These are phyloP conservation scores for Mycena haematopus DNA, from an alignment of 768 basidiomycete species.

Conservation along the genomic window DNA sequence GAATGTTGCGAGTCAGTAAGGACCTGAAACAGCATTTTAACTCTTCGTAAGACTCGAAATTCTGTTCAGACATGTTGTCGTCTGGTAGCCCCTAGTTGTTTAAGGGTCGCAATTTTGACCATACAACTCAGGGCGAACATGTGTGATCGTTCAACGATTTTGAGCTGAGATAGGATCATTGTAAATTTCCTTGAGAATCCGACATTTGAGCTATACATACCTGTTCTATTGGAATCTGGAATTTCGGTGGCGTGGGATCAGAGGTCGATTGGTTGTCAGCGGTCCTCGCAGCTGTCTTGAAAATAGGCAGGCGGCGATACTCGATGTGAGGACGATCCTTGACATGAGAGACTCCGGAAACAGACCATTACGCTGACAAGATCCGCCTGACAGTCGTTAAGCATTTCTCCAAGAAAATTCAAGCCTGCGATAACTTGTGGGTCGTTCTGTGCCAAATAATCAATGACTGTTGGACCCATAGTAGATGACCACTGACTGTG, in stretches of 20 bases:
- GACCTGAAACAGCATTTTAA: not conserved
- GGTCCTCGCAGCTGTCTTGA: not conserved
- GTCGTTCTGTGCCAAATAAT: conserved; percentile 4
- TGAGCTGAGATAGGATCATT: not conserved
- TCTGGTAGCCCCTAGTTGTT: not conserved
- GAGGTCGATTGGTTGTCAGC: too few species aligned
- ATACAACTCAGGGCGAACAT: conserved; percentile 7
- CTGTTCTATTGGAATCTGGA: not conserved
- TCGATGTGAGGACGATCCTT: not conserved
- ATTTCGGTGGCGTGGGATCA: not conserved
- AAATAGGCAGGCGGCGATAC: not conserved
- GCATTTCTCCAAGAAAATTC: not conserved
- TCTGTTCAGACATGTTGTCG: not conserved
- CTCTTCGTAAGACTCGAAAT: not conserved
- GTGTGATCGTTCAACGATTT: conserved; percentile 1
- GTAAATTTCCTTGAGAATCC: not conserved
- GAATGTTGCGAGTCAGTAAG: not conserved
- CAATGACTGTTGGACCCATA: not conserved
- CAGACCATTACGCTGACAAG: conserved; percentile 9
- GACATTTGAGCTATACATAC: not conserved
- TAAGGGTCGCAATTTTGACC: not conserved
- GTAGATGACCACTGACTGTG: not conserved
- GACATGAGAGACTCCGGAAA: not conserved
- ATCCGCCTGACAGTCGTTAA: conserved; percentile 1
- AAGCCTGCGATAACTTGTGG: conserved; percentile 4